Conservation (phyloP, 179 eudicot genomes). For the Beta macrorhiza region DNA sequence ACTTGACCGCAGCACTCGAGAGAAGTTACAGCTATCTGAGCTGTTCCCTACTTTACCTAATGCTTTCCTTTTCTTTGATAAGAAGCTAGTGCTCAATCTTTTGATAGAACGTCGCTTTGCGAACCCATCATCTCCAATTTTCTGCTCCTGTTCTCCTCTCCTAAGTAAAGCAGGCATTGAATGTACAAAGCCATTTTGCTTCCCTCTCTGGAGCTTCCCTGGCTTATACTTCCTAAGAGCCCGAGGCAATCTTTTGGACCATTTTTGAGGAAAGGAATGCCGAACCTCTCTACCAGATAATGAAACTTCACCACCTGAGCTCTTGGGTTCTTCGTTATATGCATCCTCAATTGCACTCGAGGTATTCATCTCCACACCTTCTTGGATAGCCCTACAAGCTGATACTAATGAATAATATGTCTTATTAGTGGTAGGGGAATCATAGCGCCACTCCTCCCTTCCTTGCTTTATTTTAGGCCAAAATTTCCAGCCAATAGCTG, state of each 20-base stretch:
- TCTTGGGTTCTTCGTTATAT: slow-evolving; percentile 21
- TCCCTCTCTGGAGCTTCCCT: slow-evolving; percentile 20
- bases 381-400: slow-evolving; percentile 48
- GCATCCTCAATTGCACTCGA: slow-evolving; percentile 13
- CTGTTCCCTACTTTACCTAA: slow-evolving; percentile 27
- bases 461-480: slow-evolving; percentile 30
- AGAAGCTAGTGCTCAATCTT: slow-evolving; percentile 14
- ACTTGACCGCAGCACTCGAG: slow-evolving; percentile 44
- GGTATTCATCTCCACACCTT: slow-evolving; percentile 21
- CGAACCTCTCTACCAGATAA: slow-evolving; percentile 10
- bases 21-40: slow-evolving; percentile 20
- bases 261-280: slow-evolving; percentile 4
- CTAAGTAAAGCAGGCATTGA: neutral
- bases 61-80: slow-evolving; percentile 36
- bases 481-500: slow-evolving; percentile 68
- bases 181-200: slow-evolving; percentile 20
- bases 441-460: slow-evolving; percentile 41
- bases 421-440: slow-evolving; percentile 46
- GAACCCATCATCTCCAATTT: slow-evolving; percentile 5
- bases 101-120: neutral
- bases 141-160: neutral
- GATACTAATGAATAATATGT: slow-evolving; percentile 41
- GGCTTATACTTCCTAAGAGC: neutral
- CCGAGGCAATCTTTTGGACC: slow-evolving; percentile 19
- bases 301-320: slow-evolving; percentile 17